A percentile compares a stretch with the other conserved stretches of the same genome.
Evolutionary conservation across 148 eudicot species (phyloP).

Genomic region (Cornus florida): DNA sequence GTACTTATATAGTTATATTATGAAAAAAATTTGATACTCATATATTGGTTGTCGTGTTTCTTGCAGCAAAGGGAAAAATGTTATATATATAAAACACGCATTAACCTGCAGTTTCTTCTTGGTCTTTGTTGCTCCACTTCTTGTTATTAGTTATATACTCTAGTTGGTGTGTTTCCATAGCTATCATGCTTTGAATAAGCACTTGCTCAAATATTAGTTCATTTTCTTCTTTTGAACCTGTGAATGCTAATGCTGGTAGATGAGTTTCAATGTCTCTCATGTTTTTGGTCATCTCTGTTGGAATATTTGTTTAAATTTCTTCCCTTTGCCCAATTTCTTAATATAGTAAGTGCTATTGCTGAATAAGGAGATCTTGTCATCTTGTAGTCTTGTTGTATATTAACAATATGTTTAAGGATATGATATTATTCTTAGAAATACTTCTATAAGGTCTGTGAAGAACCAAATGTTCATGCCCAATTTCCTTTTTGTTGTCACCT

Average conservation of each 20-base stretch:
- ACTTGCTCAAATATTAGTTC: neutral
- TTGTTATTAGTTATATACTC: neutral
- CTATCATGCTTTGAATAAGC: conserved; percentile 1
- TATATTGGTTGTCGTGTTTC: neutral
- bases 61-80: neutral
- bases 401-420: neutral
- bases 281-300: neutral
- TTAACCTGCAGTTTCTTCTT: neutral
- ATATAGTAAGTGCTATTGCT: neutral
- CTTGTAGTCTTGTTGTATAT: neutral
- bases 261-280: neutral
- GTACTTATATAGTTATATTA: too few species aligned
- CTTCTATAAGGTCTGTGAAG: neutral
- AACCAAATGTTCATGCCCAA: neutral
- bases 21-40: neutral
- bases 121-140: neutral
- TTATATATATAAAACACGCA: neutral
- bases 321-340: neutral
- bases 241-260: neutral
- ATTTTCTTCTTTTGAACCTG: neutral
- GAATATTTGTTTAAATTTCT: neutral
- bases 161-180: neutral
- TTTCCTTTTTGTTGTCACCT: conserved; percentile 2
- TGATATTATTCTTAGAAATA: neutral
- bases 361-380: neutral